These are phyloP conservation scores for Tremella fuciformis DNA, from an alignment of 768 basidiomycete genomes.

Conservation along the genomic window DNA sequence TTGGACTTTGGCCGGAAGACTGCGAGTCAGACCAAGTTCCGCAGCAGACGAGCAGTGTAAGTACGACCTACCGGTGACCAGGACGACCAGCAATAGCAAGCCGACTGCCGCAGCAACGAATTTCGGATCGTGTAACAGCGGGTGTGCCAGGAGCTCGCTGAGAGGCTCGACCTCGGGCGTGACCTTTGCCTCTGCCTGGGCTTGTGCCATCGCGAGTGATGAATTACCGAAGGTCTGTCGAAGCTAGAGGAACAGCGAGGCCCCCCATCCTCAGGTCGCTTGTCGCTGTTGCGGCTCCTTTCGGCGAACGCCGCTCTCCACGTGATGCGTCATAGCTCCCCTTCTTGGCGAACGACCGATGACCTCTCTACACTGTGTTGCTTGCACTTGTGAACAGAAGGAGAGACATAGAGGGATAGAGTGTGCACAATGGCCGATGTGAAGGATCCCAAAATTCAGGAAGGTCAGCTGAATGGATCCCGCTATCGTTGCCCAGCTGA, in stretches of 20 bases:
- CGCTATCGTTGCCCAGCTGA: background rate
- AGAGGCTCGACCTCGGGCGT: slow-evolving; percentile 40
- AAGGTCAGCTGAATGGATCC: slow-evolving; percentile 57
- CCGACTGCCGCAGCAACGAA: slow-evolving; percentile 37
- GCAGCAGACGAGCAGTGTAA: background rate
- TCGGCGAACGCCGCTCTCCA: too few relatives aligned
- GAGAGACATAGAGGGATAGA: too few relatives aligned
- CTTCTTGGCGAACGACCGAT: too few relatives aligned
- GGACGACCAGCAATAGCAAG: slow-evolving; percentile 22
- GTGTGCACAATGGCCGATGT: slow-evolving; percentile 63
- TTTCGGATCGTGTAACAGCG: slow-evolving; percentile 42
- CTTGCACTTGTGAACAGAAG: too few relatives aligned
- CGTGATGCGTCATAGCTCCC: too few relatives aligned
- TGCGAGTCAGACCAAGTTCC: slow-evolving; percentile 4
- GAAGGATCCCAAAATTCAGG: slow-evolving; percentile 66
- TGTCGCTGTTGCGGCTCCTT: too few relatives aligned
- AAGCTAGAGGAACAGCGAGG: too few relatives aligned
- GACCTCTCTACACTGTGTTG: too few relatives aligned
- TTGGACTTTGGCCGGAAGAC: slow-evolving; percentile 17
- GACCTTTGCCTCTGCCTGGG: slow-evolving; percentile 2
- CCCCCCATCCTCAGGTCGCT: too few relatives aligned
- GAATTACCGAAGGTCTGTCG: too few relatives aligned
- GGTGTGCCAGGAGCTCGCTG: slow-evolving; percentile 24
- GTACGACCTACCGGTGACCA: slow-evolving; percentile 23
- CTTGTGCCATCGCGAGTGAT: too few relatives aligned